Percentiles rank a stretch among this genome's conserved stretches.
These are phyloP conservation scores for Colletotrichum agaves DNA, from an alignment of 2,329 filamentous ascomycete species.

Conservation along the genomic window DNA sequence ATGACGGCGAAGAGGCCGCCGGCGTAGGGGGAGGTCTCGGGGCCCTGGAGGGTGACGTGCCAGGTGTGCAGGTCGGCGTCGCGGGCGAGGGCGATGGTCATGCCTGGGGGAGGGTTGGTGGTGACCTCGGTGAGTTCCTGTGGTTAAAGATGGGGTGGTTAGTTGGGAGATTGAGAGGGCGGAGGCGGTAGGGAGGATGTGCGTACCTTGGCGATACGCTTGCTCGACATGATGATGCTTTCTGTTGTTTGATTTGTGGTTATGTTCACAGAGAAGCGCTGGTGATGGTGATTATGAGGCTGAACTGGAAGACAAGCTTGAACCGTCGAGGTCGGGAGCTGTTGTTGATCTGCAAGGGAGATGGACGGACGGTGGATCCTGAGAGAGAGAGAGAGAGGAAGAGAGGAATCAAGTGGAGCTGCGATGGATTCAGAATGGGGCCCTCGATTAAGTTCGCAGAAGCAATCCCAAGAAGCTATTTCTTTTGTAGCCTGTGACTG, in stretches of 20 bases:
- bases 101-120: constrained; percentile 57
- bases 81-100: constrained; percentile 57
- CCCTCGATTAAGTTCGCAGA: constrained; percentile 1
- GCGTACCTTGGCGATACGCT: constrained; percentile 57
- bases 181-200: background rate
- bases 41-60: constrained; percentile 60
- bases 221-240: constrained; percentile 51
- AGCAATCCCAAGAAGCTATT: background rate
- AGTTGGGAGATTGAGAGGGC: background rate
- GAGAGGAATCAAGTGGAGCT: background rate
- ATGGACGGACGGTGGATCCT: background rate
- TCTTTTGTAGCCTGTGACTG: background rate
- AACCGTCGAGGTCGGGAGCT: constrained; percentile 22
- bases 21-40: constrained; percentile 59
- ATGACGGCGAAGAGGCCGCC: constrained; percentile 80
- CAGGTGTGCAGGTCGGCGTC: constrained; percentile 63
- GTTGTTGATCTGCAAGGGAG: background rate
- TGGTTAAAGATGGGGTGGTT: constrained; percentile 39
- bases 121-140: constrained; percentile 67
- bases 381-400: too few species aligned
- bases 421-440: background rate
- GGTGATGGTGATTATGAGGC: background rate
- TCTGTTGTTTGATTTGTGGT: background rate
- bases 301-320: constrained; percentile 12
- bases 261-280: background rate